Evolutionary conservation across 441 rosid genomes (phyloP).

Genomic region (Pelargonium citronellum): DNA sequence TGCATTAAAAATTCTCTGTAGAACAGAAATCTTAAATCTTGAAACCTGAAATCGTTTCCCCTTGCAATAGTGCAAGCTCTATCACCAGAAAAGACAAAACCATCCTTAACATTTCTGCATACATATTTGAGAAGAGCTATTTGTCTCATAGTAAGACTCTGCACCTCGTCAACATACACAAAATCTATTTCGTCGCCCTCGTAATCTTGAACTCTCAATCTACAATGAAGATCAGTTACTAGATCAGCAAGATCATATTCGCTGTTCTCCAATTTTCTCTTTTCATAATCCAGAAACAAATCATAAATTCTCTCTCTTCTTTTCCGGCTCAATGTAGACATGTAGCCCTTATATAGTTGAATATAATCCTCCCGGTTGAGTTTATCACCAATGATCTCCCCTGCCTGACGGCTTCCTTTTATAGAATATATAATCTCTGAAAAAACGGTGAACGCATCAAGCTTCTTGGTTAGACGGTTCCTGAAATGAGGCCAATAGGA

Average conservation of each 20-base stretch:
- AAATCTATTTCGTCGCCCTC: conserved; percentile 34
- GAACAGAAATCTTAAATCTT: conserved; percentile 31
- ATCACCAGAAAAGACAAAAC: conserved; percentile 52
- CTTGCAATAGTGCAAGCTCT: conserved; percentile 42
- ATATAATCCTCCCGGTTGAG: conserved; percentile 33
- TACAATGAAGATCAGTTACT: conserved; percentile 43
- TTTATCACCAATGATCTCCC: conserved; percentile 24
- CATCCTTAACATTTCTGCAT: conserved; percentile 38
- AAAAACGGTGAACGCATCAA: conserved; percentile 46
- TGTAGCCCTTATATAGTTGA: conserved; percentile 27
- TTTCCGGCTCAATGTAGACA: conserved; percentile 28
- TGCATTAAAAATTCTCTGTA: conserved; percentile 34
- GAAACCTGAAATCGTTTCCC: conserved; percentile 32
- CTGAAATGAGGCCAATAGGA: conserved; percentile 52
- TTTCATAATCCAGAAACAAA: conserved; percentile 41
- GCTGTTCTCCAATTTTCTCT: conserved; percentile 34
- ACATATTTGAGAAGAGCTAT: conserved; percentile 43
- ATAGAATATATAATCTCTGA: conserved; percentile 48
- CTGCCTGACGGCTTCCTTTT: conserved; percentile 38
- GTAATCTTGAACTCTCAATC: conserved; percentile 26
- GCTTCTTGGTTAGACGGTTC: conserved; percentile 28
- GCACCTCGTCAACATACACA: conserved; percentile 59
- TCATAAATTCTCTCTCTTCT: conserved; percentile 35
- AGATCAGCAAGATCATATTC: conserved; percentile 54
- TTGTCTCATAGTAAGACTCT: conserved; percentile 55